phyloP scores from a whole-genome alignment of 108 stramenopile genomes.

The Nitzschia sp. region DNA sequence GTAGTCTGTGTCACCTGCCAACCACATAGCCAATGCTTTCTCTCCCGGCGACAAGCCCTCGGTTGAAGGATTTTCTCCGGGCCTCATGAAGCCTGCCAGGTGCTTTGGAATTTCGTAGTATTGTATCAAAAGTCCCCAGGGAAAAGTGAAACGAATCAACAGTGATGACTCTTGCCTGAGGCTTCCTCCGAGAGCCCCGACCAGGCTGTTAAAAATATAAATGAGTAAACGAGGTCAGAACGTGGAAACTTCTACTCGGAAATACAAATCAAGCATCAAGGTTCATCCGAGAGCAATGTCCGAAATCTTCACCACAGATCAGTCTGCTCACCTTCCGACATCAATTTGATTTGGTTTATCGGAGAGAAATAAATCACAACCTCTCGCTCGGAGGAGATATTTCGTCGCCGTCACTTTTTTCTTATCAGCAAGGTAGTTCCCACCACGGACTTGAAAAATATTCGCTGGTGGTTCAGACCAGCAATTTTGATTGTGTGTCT shows the following conservation, averaged over 20 bases:
- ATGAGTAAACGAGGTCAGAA: background rate
- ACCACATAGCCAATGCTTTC: slow-evolving; percentile 47
- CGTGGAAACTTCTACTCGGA: too few species aligned
- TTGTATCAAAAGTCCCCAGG: slow-evolving; percentile 79
- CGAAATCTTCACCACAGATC: too few species aligned
- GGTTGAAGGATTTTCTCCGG: slow-evolving; percentile 32
- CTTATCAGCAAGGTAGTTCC: slow-evolving; percentile 69
- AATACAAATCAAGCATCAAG: too few species aligned
- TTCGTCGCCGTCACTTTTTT: slow-evolving; percentile 62
- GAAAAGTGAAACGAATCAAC: slow-evolving; percentile 76
- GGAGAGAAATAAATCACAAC: slow-evolving; percentile 81
- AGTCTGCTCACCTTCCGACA: slow-evolving; percentile 16
- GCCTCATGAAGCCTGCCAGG: slow-evolving; percentile 54
- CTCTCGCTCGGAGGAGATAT: slow-evolving; percentile 65
- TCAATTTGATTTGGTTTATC: slow-evolving; percentile 39
- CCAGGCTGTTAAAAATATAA: slow-evolving; percentile 22
- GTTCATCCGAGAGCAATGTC: background rate
- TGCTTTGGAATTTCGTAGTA: slow-evolving; percentile 77
- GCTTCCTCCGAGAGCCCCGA: slow-evolving; percentile 58
- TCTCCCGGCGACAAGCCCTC: slow-evolving; percentile 40
- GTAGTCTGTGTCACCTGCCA: slow-evolving; percentile 65
- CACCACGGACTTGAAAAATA: slow-evolving; percentile 75
- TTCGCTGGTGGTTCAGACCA: slow-evolving; percentile 66
- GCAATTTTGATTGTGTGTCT: slow-evolving; percentile 63
- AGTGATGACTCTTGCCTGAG: slow-evolving; percentile 70